Percentiles rank a stretch among this genome's conserved stretches.
Evolutionary conservation across 2,329 filamentous ascomycete species (phyloP).

Genomic region (Neonectria neomacrospora): DNA sequence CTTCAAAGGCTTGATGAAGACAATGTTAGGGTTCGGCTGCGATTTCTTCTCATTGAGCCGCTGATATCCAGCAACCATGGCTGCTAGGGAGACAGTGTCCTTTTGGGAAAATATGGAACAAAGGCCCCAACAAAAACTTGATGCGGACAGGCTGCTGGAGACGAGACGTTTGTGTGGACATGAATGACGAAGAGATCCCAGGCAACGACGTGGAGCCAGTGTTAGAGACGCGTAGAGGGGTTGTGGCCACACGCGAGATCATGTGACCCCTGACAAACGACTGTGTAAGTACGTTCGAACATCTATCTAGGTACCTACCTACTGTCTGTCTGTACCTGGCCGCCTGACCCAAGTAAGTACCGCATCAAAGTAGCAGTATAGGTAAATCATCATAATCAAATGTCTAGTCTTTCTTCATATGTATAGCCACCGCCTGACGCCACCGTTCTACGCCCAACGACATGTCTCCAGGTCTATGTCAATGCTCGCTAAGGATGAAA

Average conservation of each 20-base stretch:
- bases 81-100: neutral
- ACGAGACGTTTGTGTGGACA: neutral
- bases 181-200: constrained; percentile 13
- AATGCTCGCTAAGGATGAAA: constrained; percentile 19
- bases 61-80: constrained; percentile 82
- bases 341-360: neutral
- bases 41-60: constrained; percentile 80
- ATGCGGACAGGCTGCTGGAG: neutral
- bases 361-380: neutral
- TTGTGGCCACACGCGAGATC: constrained; percentile 20
- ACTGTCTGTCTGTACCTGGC: no score
- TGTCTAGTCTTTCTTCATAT: constrained; percentile 4
- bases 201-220: constrained; percentile 12
- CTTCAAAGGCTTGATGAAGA: constrained; percentile 85
- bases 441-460: neutral
- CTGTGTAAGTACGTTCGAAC: neutral
- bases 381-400: neutral
- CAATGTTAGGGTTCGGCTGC: constrained; percentile 80
- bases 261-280: constrained; percentile 20
- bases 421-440: neutral
- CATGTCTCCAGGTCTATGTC: neutral
- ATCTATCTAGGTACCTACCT: no score
- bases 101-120: neutral
- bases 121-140: neutral
- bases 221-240: constrained; percentile 24